Base-by-base conservation (phyloP, 768 basidiomycete genomes). In the Lactifluus subvellereus region DNA sequence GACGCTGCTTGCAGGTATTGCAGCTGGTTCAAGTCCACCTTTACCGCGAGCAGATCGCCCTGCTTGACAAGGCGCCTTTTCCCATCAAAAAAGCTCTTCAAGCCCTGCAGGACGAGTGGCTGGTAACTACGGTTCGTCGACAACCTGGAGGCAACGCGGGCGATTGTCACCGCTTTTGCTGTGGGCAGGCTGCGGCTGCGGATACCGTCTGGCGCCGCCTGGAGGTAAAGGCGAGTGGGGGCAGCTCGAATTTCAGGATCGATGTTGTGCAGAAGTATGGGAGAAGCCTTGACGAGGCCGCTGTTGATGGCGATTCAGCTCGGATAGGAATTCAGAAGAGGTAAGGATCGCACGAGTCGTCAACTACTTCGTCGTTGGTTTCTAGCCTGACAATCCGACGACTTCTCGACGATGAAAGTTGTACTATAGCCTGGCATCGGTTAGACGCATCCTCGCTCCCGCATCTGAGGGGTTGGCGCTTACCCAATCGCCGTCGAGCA, bases 401-500 rank as follows among this genome's bases (percentile, higher is more conserved):
- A 18, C 70, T 71, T 27, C 64, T 58, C 37, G 64, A 67, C 6
- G 37, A 57, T 18, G 54, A 22, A 11, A 35, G 53, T 18, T 54
- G 75, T 22, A 78, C 78, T 57, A 89, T 70, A 52, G 79, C 84
- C 88, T 89, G 62, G 27, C 27, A 49, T 60, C 69, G 51, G 67
- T 65, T 27, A 49, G n/a, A 38, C 38, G 20, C n/a, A n/a, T 33
- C 35, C n/a, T 27, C 5, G 4, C 20, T 56, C 52, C n/a, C 45
- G 54, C 11, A 13, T n/a, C n/a, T 49, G 22, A 64, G 40, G 9
- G 47, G 2, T 40, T 45, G 43, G 30, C n/a, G 67, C 79, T 50
- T 72, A 89, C 91, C 92, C 91, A 94, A 69, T 92, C 91, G 37
- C 86, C 86, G 65, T 82, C 81, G 54, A 90, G 77, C 6, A 86